Percentiles rank a stretch among this genome's conserved stretches.
These are phyloP conservation scores for Hevea brasiliensis DNA, from an alignment of 345 rosid genomes.

Conservation along the genomic window DNA sequence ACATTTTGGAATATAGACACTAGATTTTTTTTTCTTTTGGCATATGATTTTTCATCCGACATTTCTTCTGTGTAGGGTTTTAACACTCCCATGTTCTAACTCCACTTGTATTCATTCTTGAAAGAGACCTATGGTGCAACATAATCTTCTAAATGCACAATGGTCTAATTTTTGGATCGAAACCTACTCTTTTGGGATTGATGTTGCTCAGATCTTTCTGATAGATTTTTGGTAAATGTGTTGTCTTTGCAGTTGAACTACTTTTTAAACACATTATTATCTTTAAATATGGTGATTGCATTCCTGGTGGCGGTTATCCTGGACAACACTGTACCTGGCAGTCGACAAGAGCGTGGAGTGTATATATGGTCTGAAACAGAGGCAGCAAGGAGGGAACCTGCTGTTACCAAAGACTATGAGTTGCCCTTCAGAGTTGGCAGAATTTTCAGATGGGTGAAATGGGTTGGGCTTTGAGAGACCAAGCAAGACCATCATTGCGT, in stretches of 20 bases:
- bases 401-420: conserved; percentile 77
- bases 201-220: background rate
- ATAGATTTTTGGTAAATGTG: background rate
- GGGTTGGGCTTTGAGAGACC: conserved; percentile 78
- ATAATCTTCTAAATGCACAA: background rate
- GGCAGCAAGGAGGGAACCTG: conserved; percentile 84
- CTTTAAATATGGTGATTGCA: conserved; percentile 81
- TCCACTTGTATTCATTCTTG: no score
- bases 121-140: background rate
- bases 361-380: conserved; percentile 90
- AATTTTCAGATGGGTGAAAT: conserved; percentile 91
- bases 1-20: background rate
- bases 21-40: background rate
- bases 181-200: background rate
- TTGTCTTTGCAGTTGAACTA: conserved; percentile 69
- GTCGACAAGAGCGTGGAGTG: conserved; percentile 86
- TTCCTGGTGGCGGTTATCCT: conserved; percentile 81
- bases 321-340: conserved; percentile 95
- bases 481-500: background rate
- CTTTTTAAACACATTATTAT: conserved; percentile 74
- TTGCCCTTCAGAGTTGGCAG: conserved; percentile 83
- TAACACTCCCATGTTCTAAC: background rate
- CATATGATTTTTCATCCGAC: background rate
- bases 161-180: background rate
- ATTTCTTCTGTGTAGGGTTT: background rate